Conservation (phyloP, 331 rosid species). For the Pyrus hybrid region DNA sequence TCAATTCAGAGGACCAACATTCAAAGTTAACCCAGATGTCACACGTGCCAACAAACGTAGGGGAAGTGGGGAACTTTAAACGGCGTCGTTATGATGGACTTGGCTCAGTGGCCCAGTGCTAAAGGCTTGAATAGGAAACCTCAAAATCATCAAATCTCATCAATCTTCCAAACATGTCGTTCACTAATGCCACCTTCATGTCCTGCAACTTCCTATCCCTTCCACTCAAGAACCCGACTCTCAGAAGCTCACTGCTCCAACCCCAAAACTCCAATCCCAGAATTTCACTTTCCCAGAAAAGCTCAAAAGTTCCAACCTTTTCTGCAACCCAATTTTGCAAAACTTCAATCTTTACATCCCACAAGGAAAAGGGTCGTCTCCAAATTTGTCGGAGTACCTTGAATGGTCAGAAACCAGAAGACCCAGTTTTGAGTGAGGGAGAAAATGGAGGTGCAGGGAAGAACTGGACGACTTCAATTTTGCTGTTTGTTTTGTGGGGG, state of each 20-base stretch:
- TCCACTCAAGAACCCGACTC: conserved; percentile 10
- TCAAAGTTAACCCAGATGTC: too few relatives aligned
- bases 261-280: neutral
- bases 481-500: conserved; percentile 67
- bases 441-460: conserved; percentile 37
- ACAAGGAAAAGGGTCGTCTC: conserved; percentile 14
- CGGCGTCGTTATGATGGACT: too few relatives aligned
- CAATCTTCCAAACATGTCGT: conserved; percentile 13
- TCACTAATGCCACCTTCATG: conserved; percentile 34
- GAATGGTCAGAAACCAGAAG: neutral
- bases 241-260: conserved; percentile 15
- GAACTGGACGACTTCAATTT: conserved; percentile 78
- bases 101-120: neutral
- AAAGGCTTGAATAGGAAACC: neutral
- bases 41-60: too few relatives aligned
- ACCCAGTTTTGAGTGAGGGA: conserved; percentile 7
- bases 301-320: neutral
- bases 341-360: conserved; percentile 17
- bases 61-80: too few relatives aligned
- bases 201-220: conserved; percentile 47
- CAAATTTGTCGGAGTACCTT: conserved; percentile 30
- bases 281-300: neutral
- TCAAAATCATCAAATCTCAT: neutral
- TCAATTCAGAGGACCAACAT: too few relatives aligned
- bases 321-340: conserved; percentile 6